Evolutionary conservation across 2,329 filamentous ascomycete genomes (phyloP).

Genomic region (Scortechinia acanthostroma): DNA sequence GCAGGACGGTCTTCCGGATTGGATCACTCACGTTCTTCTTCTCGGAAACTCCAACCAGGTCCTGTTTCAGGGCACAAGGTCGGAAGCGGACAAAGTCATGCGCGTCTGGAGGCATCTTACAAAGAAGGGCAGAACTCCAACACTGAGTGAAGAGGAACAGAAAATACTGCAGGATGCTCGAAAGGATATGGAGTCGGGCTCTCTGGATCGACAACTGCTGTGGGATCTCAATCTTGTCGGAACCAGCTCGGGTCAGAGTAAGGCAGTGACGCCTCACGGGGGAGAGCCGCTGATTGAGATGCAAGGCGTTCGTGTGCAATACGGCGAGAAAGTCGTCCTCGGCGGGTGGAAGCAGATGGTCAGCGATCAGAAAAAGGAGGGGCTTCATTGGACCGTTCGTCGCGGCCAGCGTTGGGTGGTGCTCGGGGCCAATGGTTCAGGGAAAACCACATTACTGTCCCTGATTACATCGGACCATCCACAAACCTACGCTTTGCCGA

Average conservation of each 20-base stretch:
- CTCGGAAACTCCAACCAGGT: slow-evolving; percentile 32
- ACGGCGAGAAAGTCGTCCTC: slow-evolving; percentile 28
- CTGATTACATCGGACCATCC: slow-evolving; percentile 67
- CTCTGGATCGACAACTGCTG: background rate
- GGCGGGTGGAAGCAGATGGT: slow-evolving; percentile 16
- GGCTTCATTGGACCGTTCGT: slow-evolving; percentile 53
- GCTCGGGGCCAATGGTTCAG: slow-evolving; percentile 58
- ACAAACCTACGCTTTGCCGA: slow-evolving; percentile 55
- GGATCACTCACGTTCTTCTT: slow-evolving; percentile 54
- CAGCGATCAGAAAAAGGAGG: slow-evolving; percentile 38
- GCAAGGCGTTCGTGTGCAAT: slow-evolving; percentile 51
- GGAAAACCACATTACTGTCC: slow-evolving; percentile 62
- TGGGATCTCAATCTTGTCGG: background rate
- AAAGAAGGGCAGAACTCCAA: background rate
- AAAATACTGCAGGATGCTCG: background rate
- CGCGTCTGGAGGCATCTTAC: background rate
- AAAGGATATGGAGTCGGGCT: background rate
- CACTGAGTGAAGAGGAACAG: background rate
- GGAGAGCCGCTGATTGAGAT: slow-evolving; percentile 55
- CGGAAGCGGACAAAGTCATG: background rate
- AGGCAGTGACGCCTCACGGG: background rate
- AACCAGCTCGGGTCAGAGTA: background rate
- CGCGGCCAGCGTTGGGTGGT: slow-evolving; percentile 57
- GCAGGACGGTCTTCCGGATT: slow-evolving; percentile 55
- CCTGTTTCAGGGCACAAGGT: background rate